A percentile compares a stretch with the other conserved stretches of the same genome.
These are phyloP conservation scores for Zarea fungicola DNA, from an alignment of 2,329 filamentous ascomycete genomes.

Conservation along the genomic window DNA sequence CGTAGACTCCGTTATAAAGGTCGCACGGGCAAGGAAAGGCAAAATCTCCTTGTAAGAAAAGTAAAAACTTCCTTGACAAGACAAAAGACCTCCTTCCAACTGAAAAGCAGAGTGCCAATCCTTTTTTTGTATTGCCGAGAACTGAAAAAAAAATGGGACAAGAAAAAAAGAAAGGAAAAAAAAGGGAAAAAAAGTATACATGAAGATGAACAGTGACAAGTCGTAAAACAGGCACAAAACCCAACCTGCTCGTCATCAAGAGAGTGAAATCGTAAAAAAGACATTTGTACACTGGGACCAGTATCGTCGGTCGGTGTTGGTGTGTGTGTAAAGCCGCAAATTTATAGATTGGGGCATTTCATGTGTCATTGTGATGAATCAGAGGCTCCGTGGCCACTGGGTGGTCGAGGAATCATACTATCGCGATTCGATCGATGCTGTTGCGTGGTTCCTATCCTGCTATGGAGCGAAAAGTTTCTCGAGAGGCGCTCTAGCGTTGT, in stretches of 20 bases:
- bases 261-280: neutral
- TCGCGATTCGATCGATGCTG: slow-evolving; percentile 32
- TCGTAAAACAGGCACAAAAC: neutral
- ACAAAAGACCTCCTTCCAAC: too few species aligned
- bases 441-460: slow-evolving; percentile 40
- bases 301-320: too few species aligned
- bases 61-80: too few species aligned
- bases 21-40: too few species aligned
- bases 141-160: too few species aligned
- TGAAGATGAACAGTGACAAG: slow-evolving; percentile 1
- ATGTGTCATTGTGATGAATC: neutral
- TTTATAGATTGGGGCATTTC: neutral
- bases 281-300: neutral
- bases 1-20: too few species aligned
- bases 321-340: too few species aligned
- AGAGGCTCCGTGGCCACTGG: neutral
- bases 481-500: slow-evolving; percentile 29
- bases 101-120: too few species aligned
- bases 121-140: too few species aligned
- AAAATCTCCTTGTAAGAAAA: too few species aligned
- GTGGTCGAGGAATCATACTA: slow-evolving; percentile 49
- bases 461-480: slow-evolving; percentile 23
- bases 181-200: slow-evolving; percentile 3
- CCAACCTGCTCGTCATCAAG: slow-evolving; percentile 6
- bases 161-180: too few species aligned